Evolutionary conservation across 2,329 filamentous ascomycete species (phyloP).

Genomic region (Aspergillus flavus): DNA sequence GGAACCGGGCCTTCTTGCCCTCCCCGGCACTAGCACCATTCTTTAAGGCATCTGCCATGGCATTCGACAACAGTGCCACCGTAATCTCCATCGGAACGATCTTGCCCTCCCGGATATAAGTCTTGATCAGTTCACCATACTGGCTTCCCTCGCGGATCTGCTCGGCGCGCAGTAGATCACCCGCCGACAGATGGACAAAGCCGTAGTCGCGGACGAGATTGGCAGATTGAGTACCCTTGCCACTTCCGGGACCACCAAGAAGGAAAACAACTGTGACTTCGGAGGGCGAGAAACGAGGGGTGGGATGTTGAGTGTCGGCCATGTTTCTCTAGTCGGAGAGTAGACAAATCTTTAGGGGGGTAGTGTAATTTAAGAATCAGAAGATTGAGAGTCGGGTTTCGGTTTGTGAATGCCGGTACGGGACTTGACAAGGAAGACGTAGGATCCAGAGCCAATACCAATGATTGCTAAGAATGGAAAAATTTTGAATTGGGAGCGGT

Average conservation of each 20-base stretch:
- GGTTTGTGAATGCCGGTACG: conserved; percentile 48
- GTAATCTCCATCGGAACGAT: conserved; percentile 99
- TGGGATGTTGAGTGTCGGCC: conserved; percentile 47
- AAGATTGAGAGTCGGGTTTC: conserved; percentile 53
- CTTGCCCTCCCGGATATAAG: conserved; percentile 88
- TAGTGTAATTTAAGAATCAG: background rate
- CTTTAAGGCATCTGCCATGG: conserved; percentile 73
- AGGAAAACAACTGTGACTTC: conserved; percentile 94
- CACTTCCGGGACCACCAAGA: conserved; percentile 90
- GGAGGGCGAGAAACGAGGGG: conserved; percentile 74
- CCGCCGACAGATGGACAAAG: conserved; percentile 91
- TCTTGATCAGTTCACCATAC: conserved; percentile 89
- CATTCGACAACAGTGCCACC: conserved; percentile 88
- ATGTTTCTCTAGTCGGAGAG: conserved; percentile 16
- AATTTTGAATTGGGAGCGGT: conserved; percentile 43
- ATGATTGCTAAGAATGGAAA: conserved; percentile 49
- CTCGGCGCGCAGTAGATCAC: conserved; percentile 90
- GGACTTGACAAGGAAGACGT: conserved; percentile 54
- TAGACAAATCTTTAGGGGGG: background rate
- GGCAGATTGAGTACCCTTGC: conserved; percentile 94
- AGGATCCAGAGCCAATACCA: conserved; percentile 52
- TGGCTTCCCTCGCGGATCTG: conserved; percentile 83
- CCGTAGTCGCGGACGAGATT: conserved; percentile 84
- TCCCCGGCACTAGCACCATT: conserved; percentile 42
- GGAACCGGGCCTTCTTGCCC: conserved; percentile 67